Conservation (phyloP, 1,284 basidiomycete species). For the Tremellales sp. region DNA sequence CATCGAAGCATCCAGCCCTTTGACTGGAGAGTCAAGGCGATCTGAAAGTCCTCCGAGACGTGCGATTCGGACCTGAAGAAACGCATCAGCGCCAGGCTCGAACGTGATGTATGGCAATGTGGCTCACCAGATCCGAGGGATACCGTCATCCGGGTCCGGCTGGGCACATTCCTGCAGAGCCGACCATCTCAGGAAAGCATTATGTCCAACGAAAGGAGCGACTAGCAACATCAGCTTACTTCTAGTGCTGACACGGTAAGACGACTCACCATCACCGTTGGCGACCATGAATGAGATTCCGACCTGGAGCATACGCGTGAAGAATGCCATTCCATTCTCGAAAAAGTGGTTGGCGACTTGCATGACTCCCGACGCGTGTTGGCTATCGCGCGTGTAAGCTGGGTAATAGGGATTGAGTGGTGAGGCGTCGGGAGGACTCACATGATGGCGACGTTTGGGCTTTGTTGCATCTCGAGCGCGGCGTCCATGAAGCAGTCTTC, state of each 20-base stretch:
- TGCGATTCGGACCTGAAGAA: constrained; percentile 62
- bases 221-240: constrained; percentile 21
- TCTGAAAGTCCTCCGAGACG: constrained; percentile 78
- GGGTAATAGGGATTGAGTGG: not conserved
- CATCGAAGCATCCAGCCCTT: constrained; percentile 70
- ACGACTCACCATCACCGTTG: constrained; percentile 58
- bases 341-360: constrained; percentile 81
- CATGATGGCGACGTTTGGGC: constrained; percentile 33
- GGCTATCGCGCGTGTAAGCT: too few species aligned
- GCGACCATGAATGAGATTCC: constrained; percentile 63
- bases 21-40: constrained; percentile 61
- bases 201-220: constrained; percentile 80
- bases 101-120: constrained; percentile 34
- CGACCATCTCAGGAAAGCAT: constrained; percentile 79
- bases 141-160: constrained; percentile 60
- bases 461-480: constrained; percentile 18
- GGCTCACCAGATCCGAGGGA: constrained; percentile 77
- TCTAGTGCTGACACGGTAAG: not conserved
- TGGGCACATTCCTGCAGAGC: constrained; percentile 76
- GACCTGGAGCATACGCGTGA: constrained; percentile 63
- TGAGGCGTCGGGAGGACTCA: constrained; percentile 30
- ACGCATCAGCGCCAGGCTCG: constrained; percentile 33
- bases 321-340: constrained; percentile 74
- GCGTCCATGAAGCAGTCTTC: constrained; percentile 75
- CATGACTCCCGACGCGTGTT: constrained; percentile 56